These are phyloP conservation scores for Saturnispora diversa DNA, from an alignment of 805 yeast species.

Conservation along the genomic window DNA sequence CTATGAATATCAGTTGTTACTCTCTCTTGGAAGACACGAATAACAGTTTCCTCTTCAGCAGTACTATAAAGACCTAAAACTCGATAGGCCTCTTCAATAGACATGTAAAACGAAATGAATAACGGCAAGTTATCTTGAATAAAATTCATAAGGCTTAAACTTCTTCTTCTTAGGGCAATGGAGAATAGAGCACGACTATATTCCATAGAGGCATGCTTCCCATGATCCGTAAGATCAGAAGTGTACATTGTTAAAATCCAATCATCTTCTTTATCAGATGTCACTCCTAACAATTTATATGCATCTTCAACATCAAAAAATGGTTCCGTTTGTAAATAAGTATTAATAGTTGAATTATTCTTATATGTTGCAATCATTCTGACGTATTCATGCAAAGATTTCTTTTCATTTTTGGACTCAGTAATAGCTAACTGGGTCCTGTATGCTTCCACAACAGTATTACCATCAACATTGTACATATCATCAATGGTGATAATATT, in stretches of 20 bases:
- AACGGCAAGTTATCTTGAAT: constrained; percentile 39
- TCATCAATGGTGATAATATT: constrained; percentile 19
- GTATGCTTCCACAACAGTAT: constrained; percentile 24
- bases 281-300: constrained; percentile 42
- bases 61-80: constrained; percentile 41
- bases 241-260: constrained; percentile 69
- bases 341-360: constrained; percentile 30
- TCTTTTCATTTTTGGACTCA: constrained; percentile 19
- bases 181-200: constrained; percentile 53
- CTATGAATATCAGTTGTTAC: constrained; percentile 32
- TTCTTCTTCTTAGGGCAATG: constrained; percentile 50
- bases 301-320: constrained; percentile 40
- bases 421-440: constrained; percentile 21
- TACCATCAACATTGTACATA: constrained; percentile 20
- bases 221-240: constrained; percentile 46
- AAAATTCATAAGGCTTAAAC: constrained; percentile 49
- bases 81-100: constrained; percentile 36
- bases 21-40: constrained; percentile 44
- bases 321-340: constrained; percentile 41
- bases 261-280: constrained; percentile 53
- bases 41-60: constrained; percentile 51
- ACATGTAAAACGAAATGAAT: constrained; percentile 13
- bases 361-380: constrained; percentile 33
- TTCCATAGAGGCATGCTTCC: constrained; percentile 33
- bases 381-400: constrained; percentile 33